Evolutionary conservation across 2,329 filamentous ascomycete genomes (phyloP), one percentile per base, ranked within the genome.

Genomic region (Neobulgaria alba): DNA sequence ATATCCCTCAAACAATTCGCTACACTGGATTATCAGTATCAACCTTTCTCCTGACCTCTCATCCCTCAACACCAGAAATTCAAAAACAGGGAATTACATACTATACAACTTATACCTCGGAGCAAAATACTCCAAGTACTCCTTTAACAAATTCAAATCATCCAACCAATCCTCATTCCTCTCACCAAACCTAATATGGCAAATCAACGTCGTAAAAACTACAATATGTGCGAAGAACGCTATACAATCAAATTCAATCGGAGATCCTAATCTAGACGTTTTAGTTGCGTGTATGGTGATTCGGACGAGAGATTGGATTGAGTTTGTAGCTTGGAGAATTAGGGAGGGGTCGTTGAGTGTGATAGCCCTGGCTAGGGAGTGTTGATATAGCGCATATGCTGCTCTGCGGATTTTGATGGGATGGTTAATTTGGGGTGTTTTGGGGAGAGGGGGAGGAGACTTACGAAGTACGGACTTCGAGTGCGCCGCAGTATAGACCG

Each of bases 191-290:
- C 39, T 45, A 20, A 51, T 49, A 32, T 46, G 41, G 14, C 38
- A 19, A 29, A 47, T 26, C 1, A 39, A 43, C 29, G 38, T 36
- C 14, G 36, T 18, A 5, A 33, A 42, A 4, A 39, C 10, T 12
- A 41, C 23, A 12, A 36, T 23, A 38, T 49, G 47, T 17, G 37
- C 30, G 47, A 44, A 51, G 18, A 46, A 51, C 5, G 47, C 36
- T 12, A 44, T 9, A 3, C 16, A 12, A 34, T 46, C 36, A 16
- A 41, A 38, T 12, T 51, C 41, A 4, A 49, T 40, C 8, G 45
- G 45, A 12, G 26, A 12, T 29, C 42, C 47, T 14, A 29, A 23
- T 3, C 20, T 33, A 10, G 35, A 20, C 10, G 29, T 10, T 33
- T 41, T 36, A 0, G 41, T 34, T 4, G 35, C 29, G 12, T 23